Evolutionary conservation across 139 green algal genomes (phyloP).

Genomic region (Ettlia oleoabundans): DNA sequence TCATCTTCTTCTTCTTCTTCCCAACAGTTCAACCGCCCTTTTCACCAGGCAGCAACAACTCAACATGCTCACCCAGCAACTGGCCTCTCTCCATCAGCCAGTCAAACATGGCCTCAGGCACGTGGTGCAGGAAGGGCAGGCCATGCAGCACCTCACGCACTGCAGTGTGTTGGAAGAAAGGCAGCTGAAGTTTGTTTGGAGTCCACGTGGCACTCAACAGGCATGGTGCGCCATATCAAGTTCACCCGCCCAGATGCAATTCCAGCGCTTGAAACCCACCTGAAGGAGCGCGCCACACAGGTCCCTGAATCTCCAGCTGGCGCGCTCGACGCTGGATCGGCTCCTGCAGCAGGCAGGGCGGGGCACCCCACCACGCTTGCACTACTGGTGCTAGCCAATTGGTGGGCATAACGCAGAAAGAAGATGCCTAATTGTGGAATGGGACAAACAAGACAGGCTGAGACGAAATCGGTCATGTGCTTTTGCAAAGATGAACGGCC

Average conservation of each 20-base stretch:
- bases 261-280: background rate
- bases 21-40: no score
- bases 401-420: no score
- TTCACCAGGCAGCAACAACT: background rate
- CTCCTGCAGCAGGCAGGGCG: background rate
- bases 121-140: slow-evolving; percentile 65
- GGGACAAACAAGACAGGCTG: no score
- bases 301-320: slow-evolving; percentile 48
- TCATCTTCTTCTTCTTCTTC: no score
- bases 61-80: slow-evolving; percentile 37
- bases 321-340: slow-evolving; percentile 23
- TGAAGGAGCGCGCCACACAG: slow-evolving; percentile 58
- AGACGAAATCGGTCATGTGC: no score
- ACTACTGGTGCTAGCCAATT: no score
- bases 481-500: no score
- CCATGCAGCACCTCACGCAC: slow-evolving; percentile 58
- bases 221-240: no score
- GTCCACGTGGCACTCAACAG: background rate
- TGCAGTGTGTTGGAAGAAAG: background rate
- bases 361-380: no score
- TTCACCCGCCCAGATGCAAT: background rate
- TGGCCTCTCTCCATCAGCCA: slow-evolving; percentile 40
- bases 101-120: slow-evolving; percentile 34
- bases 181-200: background rate
- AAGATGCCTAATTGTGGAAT: no score